These are phyloP conservation scores for Mimosa pudica DNA, from an alignment of 306 rosid species.

Conservation along the genomic window DNA sequence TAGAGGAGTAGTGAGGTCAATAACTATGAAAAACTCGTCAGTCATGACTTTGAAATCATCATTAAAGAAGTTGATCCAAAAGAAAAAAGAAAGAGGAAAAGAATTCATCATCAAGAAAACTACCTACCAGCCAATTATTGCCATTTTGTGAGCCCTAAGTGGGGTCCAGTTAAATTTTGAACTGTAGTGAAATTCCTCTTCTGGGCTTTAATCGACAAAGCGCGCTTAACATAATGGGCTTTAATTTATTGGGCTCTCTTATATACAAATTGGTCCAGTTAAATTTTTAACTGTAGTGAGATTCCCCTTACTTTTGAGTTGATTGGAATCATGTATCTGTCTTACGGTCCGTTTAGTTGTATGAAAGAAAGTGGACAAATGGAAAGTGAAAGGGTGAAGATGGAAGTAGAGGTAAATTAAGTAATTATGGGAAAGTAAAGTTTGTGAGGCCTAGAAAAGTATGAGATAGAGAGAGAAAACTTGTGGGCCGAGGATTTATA, in stretches of 20 bases:
- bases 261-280: neutral
- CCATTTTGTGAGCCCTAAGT: neutral
- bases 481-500: too few species aligned
- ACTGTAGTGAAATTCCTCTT: neutral
- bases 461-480: too few species aligned
- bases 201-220: neutral
- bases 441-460: too few species aligned
- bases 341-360: too few species aligned
- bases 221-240: neutral
- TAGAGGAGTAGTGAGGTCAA: neutral
- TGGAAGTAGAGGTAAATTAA: too few species aligned
- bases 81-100: neutral
- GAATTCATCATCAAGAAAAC: neutral
- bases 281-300: too few species aligned
- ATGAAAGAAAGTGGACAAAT: too few species aligned
- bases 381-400: too few species aligned
- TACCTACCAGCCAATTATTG: neutral
- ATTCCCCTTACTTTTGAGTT: too few species aligned
- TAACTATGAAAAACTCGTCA: neutral
- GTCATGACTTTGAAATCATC: neutral
- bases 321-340: too few species aligned
- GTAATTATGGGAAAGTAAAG: too few species aligned
- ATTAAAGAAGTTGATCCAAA: neutral
- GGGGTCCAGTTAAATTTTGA: neutral
- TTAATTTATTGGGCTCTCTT: neutral